Base-by-base conservation (phyloP, 306 rosid species). In the Castanospermum australe region DNA sequence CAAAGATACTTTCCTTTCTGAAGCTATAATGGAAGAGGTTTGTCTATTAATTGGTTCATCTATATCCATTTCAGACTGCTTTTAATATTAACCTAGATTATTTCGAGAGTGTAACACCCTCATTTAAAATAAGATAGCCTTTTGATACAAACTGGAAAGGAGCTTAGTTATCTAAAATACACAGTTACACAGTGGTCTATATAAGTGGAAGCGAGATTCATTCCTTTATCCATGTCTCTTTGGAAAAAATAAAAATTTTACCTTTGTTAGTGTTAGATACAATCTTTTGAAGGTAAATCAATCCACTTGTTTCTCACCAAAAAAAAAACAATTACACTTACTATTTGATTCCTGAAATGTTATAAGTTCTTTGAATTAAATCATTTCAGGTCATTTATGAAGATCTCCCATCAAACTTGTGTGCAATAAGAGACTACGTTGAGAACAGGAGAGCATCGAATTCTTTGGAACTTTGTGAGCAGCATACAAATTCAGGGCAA, bases 1-100 rank as follows among this genome's bases (percentile, higher is more conserved):
- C 80, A 89, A 86, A 66, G 98, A 95, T 68, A 91, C 99, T 38
- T 95, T 95, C 83, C 97, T 95, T 42, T 95, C 99, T 51, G 98
- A 95, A 86, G 92, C 96, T 21, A 89, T 95, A 32, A 95, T 95
- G 98, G 98, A 95, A 87, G 99, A 95, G 98, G 98, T 86, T 65
- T 59, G 74, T 69, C 78, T 41, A 32, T 60, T 50, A 57, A 30
- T 74, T 73, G 51, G 65, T 54, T 47, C 28, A 32, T 52, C 62
- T 45, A 10, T 30, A 71, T 71, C 52, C 51, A 47, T 59, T 66
- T 51, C 36, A 66, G 54, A 47, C 64, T 67, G 61, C 6, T 62
- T 73, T 51, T 35, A 12, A n/a, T 36, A 45, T 76, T 69, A 18
- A 35, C 47, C 50, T 76, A 13, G 24, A 59, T 64, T 64, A 71